Percentiles rank a stretch among this genome's conserved stretches.
Conservation (phyloP, 1,284 basidiomycete species). For the Malassezia psittaci region DNA sequence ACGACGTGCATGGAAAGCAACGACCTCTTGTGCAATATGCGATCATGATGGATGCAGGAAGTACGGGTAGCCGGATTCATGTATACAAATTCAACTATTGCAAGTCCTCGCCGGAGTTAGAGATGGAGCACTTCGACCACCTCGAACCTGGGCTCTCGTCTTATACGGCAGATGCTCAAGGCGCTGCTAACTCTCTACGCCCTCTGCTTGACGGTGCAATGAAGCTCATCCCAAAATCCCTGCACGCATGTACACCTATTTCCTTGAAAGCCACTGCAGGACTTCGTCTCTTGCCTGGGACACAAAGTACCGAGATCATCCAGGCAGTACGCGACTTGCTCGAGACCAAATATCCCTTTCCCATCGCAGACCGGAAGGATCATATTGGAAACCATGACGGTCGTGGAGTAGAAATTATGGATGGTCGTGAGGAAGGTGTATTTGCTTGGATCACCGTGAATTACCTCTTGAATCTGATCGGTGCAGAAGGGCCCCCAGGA, state of each 20-base stretch:
- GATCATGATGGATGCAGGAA: constrained; percentile 95
- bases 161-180: constrained; percentile 55
- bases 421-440: constrained; percentile 81
- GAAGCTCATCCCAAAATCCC: constrained; percentile 60
- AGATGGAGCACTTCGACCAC: constrained; percentile 86
- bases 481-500: constrained; percentile 53
- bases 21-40: constrained; percentile 62
- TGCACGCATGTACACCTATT: constrained; percentile 71
- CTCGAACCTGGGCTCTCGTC: constrained; percentile 70
- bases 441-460: constrained; percentile 98
- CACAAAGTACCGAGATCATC: constrained; percentile 65
- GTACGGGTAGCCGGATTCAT: constrained; percentile 91
- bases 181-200: constrained; percentile 71
- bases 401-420: constrained; percentile 58
- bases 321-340: constrained; percentile 63
- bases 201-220: constrained; percentile 70
- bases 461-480: constrained; percentile 53
- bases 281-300: constrained; percentile 62
- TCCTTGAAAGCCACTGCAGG: constrained; percentile 94
- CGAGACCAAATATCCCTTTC: constrained; percentile 63
- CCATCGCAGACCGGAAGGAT: constrained; percentile 35
- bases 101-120: constrained; percentile 57
- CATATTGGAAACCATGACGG: constrained; percentile 13
- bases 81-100: constrained; percentile 63
- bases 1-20: constrained; percentile 25